phyloP scores from a whole-genome alignment of 208 protist species.

The Trypanosoma mega region DNA sequence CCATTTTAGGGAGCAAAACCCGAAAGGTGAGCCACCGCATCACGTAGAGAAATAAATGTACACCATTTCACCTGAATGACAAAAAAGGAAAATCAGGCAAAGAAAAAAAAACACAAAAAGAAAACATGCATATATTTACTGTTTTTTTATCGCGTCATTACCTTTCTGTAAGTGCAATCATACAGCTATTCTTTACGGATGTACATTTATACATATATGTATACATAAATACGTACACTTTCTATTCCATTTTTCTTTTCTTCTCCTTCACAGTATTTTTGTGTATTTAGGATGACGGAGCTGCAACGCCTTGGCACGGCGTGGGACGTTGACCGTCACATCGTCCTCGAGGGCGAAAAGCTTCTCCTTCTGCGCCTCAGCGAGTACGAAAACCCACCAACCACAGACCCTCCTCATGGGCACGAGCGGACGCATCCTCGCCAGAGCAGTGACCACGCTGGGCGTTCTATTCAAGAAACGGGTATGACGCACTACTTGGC shows the following conservation, averaged over 20 bases:
- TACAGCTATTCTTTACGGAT: neutral
- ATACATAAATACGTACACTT: too few relatives aligned
- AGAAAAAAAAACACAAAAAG: neutral
- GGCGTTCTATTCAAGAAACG: neutral
- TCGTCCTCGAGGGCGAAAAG: conserved; percentile 84
- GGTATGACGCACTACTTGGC: conserved; percentile 51
- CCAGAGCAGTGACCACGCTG: too few relatives aligned
- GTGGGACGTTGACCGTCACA: conserved; percentile 86
- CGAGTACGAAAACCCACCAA: conserved; percentile 41
- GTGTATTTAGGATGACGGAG: conserved; percentile 25
- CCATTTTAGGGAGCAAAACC: too few relatives aligned
- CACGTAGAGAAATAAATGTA: neutral
- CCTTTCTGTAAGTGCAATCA: too few relatives aligned
- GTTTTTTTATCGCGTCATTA: conserved; percentile 18
- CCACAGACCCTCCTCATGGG: conserved; percentile 80
- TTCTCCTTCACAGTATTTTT: neutral
- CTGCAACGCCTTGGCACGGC: conserved; percentile 57
- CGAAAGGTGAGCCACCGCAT: too few relatives aligned
- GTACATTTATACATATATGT: neutral
- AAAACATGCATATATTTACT: conserved; percentile 1
- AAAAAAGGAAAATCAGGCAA: neutral
- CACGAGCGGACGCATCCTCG: conserved; percentile 24
- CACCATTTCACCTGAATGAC: too few relatives aligned
- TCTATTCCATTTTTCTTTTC: neutral
- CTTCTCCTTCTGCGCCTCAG: conserved; percentile 81